Conservation (phyloP, 1,139 yeast genomes). For the Hemisphaericaspora xylofermentans region DNA sequence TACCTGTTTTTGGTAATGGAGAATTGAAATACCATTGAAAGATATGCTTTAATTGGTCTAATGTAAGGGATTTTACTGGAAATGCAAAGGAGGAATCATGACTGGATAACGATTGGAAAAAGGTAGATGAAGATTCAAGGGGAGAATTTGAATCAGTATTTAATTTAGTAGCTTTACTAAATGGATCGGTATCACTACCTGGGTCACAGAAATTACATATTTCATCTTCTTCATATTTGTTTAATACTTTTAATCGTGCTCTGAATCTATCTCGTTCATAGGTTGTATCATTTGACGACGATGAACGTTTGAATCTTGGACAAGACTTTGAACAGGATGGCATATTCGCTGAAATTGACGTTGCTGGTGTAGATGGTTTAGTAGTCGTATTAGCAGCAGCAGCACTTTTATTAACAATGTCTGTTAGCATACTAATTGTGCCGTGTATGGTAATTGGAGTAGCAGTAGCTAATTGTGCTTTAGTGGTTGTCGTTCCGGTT, state of each 20-base stretch:
- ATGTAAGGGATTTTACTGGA: conserved; percentile 24
- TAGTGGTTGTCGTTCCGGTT: not conserved
- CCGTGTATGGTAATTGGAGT: not conserved
- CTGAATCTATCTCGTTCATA: conserved; percentile 47
- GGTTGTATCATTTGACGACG: conserved; percentile 43
- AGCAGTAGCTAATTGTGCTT: not conserved
- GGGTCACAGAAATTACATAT: conserved; percentile 35
- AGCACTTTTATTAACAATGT: not conserved
- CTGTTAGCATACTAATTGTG: not conserved
- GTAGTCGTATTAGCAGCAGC: not conserved
- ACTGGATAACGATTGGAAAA: conserved; percentile 15
- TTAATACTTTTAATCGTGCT: conserved; percentile 40
- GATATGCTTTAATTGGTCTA: conserved; percentile 31
- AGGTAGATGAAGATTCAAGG: conserved; percentile 23
- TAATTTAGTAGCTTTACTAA: conserved; percentile 39
- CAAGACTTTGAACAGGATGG: not conserved
- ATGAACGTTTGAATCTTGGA: conserved; percentile 32
- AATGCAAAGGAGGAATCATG: conserved; percentile 3
- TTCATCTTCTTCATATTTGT: conserved; percentile 13
- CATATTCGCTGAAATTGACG: not conserved
- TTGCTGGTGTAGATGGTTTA: not conserved
- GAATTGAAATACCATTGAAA: conserved; percentile 49
- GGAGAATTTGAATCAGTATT: conserved; percentile 25
- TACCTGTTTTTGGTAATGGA: conserved; percentile 64
- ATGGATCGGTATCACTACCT: not conserved